Base-by-base conservation (phyloP, 176 grass and related monocot species). In the Avena eriantha region DNA sequence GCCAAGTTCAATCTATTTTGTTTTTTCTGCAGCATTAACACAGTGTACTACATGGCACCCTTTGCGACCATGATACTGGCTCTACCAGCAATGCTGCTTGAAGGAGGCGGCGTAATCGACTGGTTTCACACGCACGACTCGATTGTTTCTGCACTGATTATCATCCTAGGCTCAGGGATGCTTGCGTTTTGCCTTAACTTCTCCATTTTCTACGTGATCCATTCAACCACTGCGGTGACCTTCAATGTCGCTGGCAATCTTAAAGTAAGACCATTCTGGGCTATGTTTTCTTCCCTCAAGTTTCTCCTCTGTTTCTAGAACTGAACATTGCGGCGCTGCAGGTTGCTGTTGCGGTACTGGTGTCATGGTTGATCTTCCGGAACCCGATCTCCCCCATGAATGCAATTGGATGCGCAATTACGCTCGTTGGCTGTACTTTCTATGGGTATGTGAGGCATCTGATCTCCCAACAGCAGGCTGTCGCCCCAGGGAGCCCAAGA, bases 171-270 rank as follows among this genome's bases (percentile, higher is more conserved):
- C 33, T 98, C 96, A 50, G 96, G 96, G 55, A 76, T 98, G 54
- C 73, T 95, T 80, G 96, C 96, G 1, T 98, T 98, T 80, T 98
- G 96, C 73, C 96, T 98, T 51, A 98, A 98, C 70, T 98, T 98
- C 84, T 98, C 93, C 55, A 98, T 98, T 39, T 98, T 98, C 84
- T 96, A 98, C 6, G 96, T 98, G 31, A 98, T 98, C 39, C 96
- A 98, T 88, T 98, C 96, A 48, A 98, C 96, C 4, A 98, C 96
- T 0, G 96, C 96, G 7, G 96, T 98, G 67, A 98, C 96, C 36
- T 98, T 98, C 85, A 98, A 98, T 48, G 96, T 98, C 75, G 96
- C 96, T 0, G 96, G 96, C 76, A 96, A 98, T 72, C 92, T 98
- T 69, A 98, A 98, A 83, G 93, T 98, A 93, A 77, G 84, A 60